Evolutionary conservation across 106 monocot species (phyloP), one percentile per base, ranked within the genome.

Genomic region (Platanthera zijinensis): DNA sequence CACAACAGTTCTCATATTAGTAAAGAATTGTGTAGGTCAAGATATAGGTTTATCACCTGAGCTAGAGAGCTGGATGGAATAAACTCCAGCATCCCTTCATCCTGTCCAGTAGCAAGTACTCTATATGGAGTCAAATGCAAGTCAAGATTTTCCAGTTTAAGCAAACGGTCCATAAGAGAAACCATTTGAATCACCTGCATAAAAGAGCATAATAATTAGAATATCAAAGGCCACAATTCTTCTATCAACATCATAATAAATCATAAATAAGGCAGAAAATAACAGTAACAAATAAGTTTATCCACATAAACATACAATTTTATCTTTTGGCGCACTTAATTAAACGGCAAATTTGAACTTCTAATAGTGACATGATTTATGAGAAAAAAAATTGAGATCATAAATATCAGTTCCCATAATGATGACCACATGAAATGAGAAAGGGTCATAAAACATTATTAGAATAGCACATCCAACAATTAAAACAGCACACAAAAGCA

Each of bases 51-150:
- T 2, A 51, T 74, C 83, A 97, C 96, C 84, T 97, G 96, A 51
- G 96, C 96, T 50, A 97, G 87, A 49, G 96, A 93, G 76, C 89
- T 91, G 75, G 96, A 97, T 17, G 93, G 96, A 83, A 97, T 91
- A 75, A 97, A 97, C 78, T 97, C 93, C 25, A 97, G n/a, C 96
- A 97, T 89, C 22, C 96, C 96, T 88, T 97, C 96, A 81, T 97
- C 96, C 84, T 87, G 96, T 21, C 91, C 93, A 79, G 96, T 97
- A 73, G 96, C 96, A 78, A 97, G 90, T 69, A 97, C 96, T 80
- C 86, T 76, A 80, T 97, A 97, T 72, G 96, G 91, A 68, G 91
- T 93, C 73, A 97, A 87, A 84, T 93, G 92, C 82, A 96, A 82
- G 85, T 96, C 96, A 52, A 96, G 86, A 83, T 96, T 96, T 76